Conservation (phyloP, 768 basidiomycete species). For the Hygrocybe coccinea region DNA sequence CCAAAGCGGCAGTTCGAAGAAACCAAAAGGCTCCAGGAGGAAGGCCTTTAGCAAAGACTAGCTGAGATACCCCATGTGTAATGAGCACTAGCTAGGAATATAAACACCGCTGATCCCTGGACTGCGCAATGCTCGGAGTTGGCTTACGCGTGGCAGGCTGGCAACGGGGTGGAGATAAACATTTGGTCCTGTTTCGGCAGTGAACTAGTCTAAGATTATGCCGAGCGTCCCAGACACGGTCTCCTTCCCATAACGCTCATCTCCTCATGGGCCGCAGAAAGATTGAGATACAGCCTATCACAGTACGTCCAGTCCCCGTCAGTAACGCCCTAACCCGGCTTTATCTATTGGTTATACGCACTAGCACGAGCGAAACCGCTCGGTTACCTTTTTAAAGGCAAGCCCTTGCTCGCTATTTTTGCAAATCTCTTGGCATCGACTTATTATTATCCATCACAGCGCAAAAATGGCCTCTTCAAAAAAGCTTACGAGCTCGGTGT, state of each 20-base stretch:
- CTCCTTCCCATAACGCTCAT: too few species aligned
- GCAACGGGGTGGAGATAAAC: too few species aligned
- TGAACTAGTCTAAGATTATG: too few species aligned
- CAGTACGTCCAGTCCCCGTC: constrained; percentile 42
- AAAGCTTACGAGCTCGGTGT: constrained; percentile 90
- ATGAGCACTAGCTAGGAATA: too few species aligned
- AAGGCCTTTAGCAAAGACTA: too few species aligned
- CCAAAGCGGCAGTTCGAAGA: not conserved
- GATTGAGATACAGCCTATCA: constrained; percentile 79
- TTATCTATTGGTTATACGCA: constrained; percentile 37
- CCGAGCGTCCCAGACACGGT: too few species aligned
- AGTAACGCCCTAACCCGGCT: constrained; percentile 20
- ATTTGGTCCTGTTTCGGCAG: too few species aligned
- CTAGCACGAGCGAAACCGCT: constrained; percentile 91
- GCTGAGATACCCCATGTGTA: too few species aligned
- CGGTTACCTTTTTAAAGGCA: constrained; percentile 88
- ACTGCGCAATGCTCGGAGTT: too few species aligned
- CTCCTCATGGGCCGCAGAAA: constrained; percentile 66
- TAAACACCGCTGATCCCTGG: too few species aligned
- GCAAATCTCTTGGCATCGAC: constrained; percentile 43
- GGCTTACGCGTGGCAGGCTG: too few species aligned
- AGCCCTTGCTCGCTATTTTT: constrained; percentile 62
- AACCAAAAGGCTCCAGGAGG: too few species aligned
- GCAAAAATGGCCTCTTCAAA: constrained; percentile 88
- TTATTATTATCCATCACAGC: constrained; percentile 48